Evolutionary conservation across 1,284 basidiomycete genomes (phyloP).

Genomic region (Apiotrichum gracile): DNA sequence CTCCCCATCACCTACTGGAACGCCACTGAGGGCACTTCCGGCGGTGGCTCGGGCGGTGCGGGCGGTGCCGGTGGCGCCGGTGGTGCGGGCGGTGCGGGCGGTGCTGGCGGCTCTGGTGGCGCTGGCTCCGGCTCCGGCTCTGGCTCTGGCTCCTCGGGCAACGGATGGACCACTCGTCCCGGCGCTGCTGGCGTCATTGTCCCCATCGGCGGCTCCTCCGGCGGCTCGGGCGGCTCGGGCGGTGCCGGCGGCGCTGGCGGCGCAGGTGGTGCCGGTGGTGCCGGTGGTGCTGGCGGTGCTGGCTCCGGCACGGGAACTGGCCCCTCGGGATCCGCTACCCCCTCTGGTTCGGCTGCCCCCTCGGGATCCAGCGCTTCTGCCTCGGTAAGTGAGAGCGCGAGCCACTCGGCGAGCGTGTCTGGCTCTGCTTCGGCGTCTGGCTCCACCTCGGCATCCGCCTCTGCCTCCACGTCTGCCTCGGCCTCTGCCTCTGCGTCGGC

Average conservation of each 20-base stretch:
- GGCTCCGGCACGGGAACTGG: not conserved
- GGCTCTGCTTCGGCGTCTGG: not conserved
- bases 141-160: no score
- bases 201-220: not conserved
- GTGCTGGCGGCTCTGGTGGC: not conserved
- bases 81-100: not conserved
- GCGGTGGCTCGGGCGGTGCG: no score
- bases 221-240: not conserved
- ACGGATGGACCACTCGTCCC: not conserved
- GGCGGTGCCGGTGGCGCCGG: not conserved
- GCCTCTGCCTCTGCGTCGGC: not conserved
- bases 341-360: not conserved
- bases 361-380: not conserved
- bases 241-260: not conserved
- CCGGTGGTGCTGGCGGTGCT: not conserved
- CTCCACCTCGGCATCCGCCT: not conserved
- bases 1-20: conserved; percentile 27
- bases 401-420: not conserved
- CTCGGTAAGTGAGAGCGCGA: not conserved
- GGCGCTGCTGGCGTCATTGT: no score
- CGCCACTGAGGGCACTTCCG: no score
- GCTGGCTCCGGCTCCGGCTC: not conserved
- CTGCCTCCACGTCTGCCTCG: not conserved
- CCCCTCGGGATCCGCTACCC: not conserved
- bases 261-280: not conserved